Evolutionary conservation across 129 eudicot genomes (phyloP).

Genomic region (Gnaphalium uliginosum): DNA sequence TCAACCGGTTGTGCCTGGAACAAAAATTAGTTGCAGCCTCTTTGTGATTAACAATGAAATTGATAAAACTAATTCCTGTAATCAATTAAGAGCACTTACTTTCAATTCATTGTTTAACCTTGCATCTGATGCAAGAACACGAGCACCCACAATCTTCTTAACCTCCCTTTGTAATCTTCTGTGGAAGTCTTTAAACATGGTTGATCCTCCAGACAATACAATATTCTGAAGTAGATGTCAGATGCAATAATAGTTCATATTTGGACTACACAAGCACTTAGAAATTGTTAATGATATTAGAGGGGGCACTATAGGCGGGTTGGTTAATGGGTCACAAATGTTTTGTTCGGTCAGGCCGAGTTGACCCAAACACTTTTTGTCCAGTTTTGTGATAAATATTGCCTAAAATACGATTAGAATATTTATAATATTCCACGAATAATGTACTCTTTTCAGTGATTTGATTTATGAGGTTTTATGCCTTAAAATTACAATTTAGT

Average conservation of each 20-base stretch:
- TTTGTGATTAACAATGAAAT: background rate
- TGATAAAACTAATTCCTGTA: background rate
- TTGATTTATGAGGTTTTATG: background rate
- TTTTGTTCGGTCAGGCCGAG: too few species aligned
- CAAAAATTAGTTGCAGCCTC: constrained; percentile 10
- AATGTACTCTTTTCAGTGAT: background rate
- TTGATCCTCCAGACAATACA: constrained; percentile 97
- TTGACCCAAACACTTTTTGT: background rate
- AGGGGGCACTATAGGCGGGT: background rate
- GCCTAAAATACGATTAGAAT: background rate
- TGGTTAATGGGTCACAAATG: background rate
- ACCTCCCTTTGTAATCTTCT: constrained; percentile 86
- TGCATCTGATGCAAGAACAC: constrained; percentile 66
- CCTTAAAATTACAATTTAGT: background rate
- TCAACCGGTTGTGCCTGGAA: constrained; percentile 91
- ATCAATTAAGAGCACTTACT: constrained; percentile 38
- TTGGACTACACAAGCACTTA: too few species aligned
- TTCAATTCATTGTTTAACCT: constrained; percentile 65
- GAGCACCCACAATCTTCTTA: constrained; percentile 96
- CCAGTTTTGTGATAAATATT: background rate
- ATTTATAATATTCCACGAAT: too few species aligned
- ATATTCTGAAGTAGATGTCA: constrained; percentile 56
- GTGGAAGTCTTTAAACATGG: constrained; percentile 94
- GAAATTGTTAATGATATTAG: background rate
- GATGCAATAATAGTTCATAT: background rate